Evolutionary conservation across 2,329 filamentous ascomycete species (phyloP), one percentile per base, ranked within the genome.

Genomic region (Clarireedia homoeocarpa): DNA sequence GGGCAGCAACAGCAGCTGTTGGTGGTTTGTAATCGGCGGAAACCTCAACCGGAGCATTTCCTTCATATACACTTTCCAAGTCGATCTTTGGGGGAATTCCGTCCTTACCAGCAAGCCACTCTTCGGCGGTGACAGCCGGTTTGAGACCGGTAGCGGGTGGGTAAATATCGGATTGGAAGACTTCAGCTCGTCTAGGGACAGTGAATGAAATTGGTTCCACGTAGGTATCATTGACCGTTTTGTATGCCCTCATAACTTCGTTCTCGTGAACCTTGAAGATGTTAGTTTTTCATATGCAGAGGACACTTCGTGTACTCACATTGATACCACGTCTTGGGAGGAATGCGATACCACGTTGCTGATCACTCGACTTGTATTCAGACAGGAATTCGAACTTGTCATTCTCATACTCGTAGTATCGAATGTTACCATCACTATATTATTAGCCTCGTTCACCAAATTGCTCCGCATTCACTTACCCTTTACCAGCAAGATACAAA

Each of bases 191-290:
- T 61, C 94, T 85, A 49, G 94, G 94, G 2, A 97, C 94, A 54
- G 95, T 95, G 75, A 99, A 99, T 2, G 94, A 96, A 68, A 99
- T 88, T 42, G 94, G 94, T 74, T 99, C 94, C 66, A 99, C 90
- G 74, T 95, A 96, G 48, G 77, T 72, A 70, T 99, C 94, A 72
- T 91, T 95, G 71, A 97, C 89, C 0, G 94, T 97, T 81, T 99
- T 99, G 83, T 89, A 99, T 45, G 88, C 91, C 64, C 91, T 86
- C 79, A 95, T 91, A 53, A 96, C 82, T 71, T 99, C 94, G 70
- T 97, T 97, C 63, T 97, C 94, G 72, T 96, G 91, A 49, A 95
- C 80, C 84, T 87, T 60, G 27, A 45, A 17, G 27, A 46, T 24
- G 48, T 69, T 58, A 69, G 65, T 51, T 6, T 27, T 46, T 40